Evolutionary conservation across 2,329 filamentous ascomycete species (phyloP), one percentile per base, ranked within the genome.

Genomic region (Aspergillus novofumigatus): DNA sequence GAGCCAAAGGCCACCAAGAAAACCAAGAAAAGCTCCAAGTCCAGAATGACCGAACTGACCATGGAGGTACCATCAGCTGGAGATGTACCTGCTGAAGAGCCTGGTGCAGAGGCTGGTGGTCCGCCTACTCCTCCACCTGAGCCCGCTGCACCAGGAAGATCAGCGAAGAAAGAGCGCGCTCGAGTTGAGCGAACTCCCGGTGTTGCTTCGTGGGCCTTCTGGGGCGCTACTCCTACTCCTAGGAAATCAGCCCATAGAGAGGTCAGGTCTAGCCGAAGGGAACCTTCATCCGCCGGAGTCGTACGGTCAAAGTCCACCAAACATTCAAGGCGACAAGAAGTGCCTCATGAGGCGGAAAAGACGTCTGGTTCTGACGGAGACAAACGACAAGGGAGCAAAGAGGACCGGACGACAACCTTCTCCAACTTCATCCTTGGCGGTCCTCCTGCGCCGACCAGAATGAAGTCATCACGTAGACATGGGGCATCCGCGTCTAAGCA

Each of bases 291-390:
- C 2, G 71, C 81, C 14, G 77, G 73, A 9, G 61, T 84, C 47
- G 75, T 70, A 25, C 77, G 83, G 50, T 83, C 84, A 9, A 87
- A 85, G 68, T 85, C 85, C 9, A 79, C 79, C 49, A 71, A 77
- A 47, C 74, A 77, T 35, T 86, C 89, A 42, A 84, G 82, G 66
- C 83, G 88, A 53, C 79, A 79, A 60, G 85, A 86, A 50, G 63
- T 66, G 2, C 87, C 89, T 60, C 78, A 79, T 55, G 80, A 78
- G 52, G 63, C 59, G 11, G 85, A 87, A 57, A 89, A 86, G 66
- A 89, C 86, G 47, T 92, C 89, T 21, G 82, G 82, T 11, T 92
- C 89, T 21, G 91, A 92, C 64, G 89, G 87, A 69, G 83, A 83
- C 54, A 82, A 83, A 56, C 72, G 67, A n/a, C 75, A 77, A 38